Evolutionary conservation across 192 early-diverging fungal genomes (phyloP).

Genomic region (Coemansia asiatica): DNA sequence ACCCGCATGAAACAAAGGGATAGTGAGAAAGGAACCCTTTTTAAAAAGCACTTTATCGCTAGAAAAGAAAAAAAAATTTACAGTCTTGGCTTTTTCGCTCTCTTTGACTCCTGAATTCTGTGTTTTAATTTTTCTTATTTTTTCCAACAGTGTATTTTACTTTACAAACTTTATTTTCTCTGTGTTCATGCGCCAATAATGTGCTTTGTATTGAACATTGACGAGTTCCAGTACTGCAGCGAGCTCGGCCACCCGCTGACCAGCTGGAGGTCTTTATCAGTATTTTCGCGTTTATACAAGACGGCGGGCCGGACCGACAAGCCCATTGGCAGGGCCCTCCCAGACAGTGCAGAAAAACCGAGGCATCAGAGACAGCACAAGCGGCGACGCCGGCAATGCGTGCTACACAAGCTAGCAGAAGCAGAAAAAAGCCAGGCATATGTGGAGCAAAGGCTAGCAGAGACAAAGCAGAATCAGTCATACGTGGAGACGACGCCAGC

Average conservation of each 20-base stretch:
- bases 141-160: neutral
- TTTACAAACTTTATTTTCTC: neutral
- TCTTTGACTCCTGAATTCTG: no score
- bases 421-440: neutral
- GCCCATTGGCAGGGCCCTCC: neutral
- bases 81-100: no score
- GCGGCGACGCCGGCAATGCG: slow-evolving; percentile 7
- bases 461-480: neutral
- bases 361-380: neutral
- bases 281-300: neutral
- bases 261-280: no score
- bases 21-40: no score
- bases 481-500: neutral
- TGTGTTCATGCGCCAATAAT: neutral
- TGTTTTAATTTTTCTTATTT: neutral
- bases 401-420: neutral
- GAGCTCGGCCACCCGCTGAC: neutral
- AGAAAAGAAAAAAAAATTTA: no score
- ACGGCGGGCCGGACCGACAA: slow-evolving; percentile 1
- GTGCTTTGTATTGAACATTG: neutral
- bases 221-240: neutral
- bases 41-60: no score
- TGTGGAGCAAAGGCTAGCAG: neutral
- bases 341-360: neutral
- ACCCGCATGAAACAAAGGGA: no score